Conservation (phyloP, 2,329 filamentous ascomycete species). For the Pseudohalonectria lignicola region DNA sequence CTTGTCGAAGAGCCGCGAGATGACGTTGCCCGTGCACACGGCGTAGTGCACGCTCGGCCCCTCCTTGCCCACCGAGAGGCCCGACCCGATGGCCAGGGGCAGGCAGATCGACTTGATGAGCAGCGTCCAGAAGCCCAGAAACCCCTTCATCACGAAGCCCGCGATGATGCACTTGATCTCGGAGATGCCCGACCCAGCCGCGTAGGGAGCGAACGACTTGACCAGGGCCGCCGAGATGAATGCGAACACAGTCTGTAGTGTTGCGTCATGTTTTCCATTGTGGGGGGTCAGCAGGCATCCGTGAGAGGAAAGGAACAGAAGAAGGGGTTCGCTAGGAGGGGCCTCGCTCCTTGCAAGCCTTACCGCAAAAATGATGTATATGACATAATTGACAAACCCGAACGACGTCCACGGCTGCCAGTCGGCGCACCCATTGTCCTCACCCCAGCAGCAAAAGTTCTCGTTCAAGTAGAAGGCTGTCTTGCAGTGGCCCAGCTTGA, state of each 20-base stretch:
- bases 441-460: slow-evolving; percentile 95
- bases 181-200: slow-evolving; percentile 90
- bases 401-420: slow-evolving; percentile 86
- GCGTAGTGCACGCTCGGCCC: slow-evolving; percentile 98
- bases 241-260: slow-evolving; percentile 62
- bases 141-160: slow-evolving; percentile 98
- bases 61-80: slow-evolving; percentile 91
- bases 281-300: too few species aligned
- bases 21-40: slow-evolving; percentile 93
- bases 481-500: slow-evolving; percentile 91
- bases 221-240: slow-evolving; percentile 75
- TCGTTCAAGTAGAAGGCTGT: slow-evolving; percentile 97
- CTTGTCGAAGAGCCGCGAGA: slow-evolving; percentile 85
- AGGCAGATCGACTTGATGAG: slow-evolving; percentile 89
- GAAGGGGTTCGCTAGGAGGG: too few species aligned
- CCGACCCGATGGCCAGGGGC: slow-evolving; percentile 86
- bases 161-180: slow-evolving; percentile 99
- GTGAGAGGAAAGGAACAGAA: too few species aligned
- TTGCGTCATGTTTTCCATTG: too few species aligned
- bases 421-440: slow-evolving; percentile 77
- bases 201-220: slow-evolving; percentile 87
- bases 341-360: too few species aligned
- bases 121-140: slow-evolving; percentile 82
- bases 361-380: slow-evolving; percentile 82
- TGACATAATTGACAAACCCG: slow-evolving; percentile 66